A percentile compares a stretch with the other conserved stretches of the same genome.
Evolutionary conservation across 257 asterid species (phyloP).

Genomic region (Salvia miltiorrhiza): DNA sequence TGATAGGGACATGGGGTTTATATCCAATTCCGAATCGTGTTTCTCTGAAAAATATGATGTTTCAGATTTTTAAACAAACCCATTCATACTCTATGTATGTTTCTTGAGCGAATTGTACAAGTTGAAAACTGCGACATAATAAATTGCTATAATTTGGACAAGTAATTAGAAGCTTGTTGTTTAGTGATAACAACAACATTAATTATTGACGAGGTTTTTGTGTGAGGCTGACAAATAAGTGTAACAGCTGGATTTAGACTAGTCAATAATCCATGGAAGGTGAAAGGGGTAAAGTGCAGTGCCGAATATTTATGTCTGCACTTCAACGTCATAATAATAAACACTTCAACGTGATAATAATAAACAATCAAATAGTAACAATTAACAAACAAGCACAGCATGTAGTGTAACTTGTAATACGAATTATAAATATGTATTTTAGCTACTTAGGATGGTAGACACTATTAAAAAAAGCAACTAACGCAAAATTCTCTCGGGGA

Average conservation of each 20-base stretch:
- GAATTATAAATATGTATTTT: too few relatives aligned
- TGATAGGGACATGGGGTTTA: background rate
- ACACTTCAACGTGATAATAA: background rate
- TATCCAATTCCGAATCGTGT: constrained; percentile 15
- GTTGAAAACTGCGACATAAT: background rate
- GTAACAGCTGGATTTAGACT: constrained; percentile 22
- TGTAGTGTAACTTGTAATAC: too few relatives aligned
- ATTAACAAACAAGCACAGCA: background rate
- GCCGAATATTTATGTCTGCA: background rate
- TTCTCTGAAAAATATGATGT: constrained; percentile 12
- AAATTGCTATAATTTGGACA: background rate
- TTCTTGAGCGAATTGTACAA: constrained; percentile 27
- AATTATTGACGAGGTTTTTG: constrained; percentile 8
- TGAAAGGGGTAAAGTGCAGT: constrained; percentile 4
- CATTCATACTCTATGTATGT: constrained; percentile 7
- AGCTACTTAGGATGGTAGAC: too few relatives aligned
- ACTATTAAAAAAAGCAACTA: too few relatives aligned
- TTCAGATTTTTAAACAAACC: constrained; percentile 6
- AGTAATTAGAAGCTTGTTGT: constrained; percentile 6
- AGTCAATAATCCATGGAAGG: background rate
- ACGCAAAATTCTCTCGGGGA: too few relatives aligned
- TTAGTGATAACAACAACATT: background rate
- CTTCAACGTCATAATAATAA: background rate
- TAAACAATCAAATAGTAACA: background rate
- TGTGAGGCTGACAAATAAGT: constrained; percentile 6